Evolutionary conservation across 2,329 filamentous ascomycete genomes (phyloP), one percentile per base, ranked within the genome.

Genomic region (Chrysosporium keratinophilum): DNA sequence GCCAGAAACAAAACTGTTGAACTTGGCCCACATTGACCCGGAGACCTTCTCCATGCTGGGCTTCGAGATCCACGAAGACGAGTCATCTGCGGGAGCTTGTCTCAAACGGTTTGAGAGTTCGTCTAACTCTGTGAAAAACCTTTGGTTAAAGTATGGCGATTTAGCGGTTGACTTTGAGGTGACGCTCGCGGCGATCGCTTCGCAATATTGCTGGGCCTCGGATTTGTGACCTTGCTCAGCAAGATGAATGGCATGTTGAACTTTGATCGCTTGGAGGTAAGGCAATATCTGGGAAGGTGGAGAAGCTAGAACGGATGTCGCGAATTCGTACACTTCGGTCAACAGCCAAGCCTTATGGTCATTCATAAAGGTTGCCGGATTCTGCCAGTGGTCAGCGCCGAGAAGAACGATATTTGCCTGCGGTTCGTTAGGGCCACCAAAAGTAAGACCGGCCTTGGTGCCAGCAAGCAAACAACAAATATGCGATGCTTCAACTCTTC

Each of bases 281-380:
- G 91, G 88, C 55, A 87, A 79, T 40, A 79, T 77, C 34, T 81
- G 73, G 0, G 76, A 69, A 19, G 76, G 72, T 1, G 78, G 76
- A 28, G 76, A 74, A 19, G 78, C 78, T 1, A 84, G 76, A 12
- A 97, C 78, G 9, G 87, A 87, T 10, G 88, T 75, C 0, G 87
- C 89, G 67, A 88, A 97, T 67, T 99, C 93, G 63, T 94, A 97
- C 0, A 95, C 82, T 68, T 99, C 93, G 41, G 88, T 97, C n/a
- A 98, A 78, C 49, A 96, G 76, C n/a, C 96, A 80, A 3, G 88
- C 80, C 65, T 97, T 89, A 5, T 87, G 78, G 62, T 97, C 89
- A 59, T 84, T 82, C 51, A 83, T 83, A 58, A 90, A 84, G 49
- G 87, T 82, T 50, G 84, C 79, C 5, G 82, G 78, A 56, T 85